These are phyloP conservation scores for Nevesoporus exiguus DNA, from an alignment of 768 basidiomycete genomes.

Conservation along the genomic window DNA sequence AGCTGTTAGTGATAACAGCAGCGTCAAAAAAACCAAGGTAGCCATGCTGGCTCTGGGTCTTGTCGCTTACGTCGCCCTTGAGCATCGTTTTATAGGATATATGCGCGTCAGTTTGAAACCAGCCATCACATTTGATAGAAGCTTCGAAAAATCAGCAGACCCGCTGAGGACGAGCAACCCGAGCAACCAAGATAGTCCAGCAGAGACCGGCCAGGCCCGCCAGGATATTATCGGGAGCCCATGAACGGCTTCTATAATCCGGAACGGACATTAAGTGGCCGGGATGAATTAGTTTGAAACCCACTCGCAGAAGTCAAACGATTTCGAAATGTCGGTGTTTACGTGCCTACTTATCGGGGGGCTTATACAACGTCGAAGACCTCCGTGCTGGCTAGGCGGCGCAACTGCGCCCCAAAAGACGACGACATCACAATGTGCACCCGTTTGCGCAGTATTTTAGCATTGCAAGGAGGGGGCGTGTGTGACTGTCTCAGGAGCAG, in stretches of 20 bases:
- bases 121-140: too few relatives aligned
- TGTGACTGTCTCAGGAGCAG: too few relatives aligned
- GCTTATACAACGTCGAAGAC: neutral
- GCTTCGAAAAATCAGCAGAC: neutral
- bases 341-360: neutral
- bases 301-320: neutral
- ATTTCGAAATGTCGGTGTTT: slow-evolving; percentile 4
- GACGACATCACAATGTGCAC: too few relatives aligned
- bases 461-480: too few relatives aligned
- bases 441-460: too few relatives aligned
- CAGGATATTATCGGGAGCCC: neutral
- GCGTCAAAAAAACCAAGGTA: neutral
- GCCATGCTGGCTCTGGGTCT: neutral
- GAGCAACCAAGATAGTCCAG: neutral
- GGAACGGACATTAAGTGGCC: slow-evolving; percentile 28
- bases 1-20: neutral
- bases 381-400: neutral
- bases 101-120: neutral
- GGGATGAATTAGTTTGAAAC: neutral
- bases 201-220: neutral
- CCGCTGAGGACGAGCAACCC: too few relatives aligned
- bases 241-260: neutral
- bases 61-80: neutral
- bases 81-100: neutral
- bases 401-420: neutral